These are phyloP conservation scores for Tricharina praecox DNA, from an alignment of 495 filamentous ascomycete species.

Conservation along the genomic window DNA sequence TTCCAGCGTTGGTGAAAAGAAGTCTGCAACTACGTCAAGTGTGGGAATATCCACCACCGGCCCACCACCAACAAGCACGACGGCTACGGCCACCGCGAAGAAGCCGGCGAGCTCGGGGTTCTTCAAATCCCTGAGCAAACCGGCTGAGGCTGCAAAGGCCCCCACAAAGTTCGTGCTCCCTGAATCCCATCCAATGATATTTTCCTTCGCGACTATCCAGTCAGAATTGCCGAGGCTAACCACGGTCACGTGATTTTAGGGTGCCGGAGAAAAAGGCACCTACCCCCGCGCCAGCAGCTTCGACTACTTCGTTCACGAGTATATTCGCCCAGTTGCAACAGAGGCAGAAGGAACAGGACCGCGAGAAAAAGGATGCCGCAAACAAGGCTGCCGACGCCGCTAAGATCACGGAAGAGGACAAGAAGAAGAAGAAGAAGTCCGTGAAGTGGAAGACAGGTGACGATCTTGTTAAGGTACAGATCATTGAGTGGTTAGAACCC, in stretches of 20 bases:
- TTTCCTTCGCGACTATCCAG: conserved; percentile 11
- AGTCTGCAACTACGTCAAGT: conserved; percentile 27
- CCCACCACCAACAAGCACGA: conserved; percentile 18
- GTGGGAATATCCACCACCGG: conserved; percentile 17
- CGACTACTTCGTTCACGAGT: conserved; percentile 22
- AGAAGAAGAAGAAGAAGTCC: conserved; percentile 28
- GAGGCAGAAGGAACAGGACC: conserved; percentile 22
- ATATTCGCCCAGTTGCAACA: conserved; percentile 25
- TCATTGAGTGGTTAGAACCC: conserved; percentile 26
- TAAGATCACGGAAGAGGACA: conserved; percentile 22
- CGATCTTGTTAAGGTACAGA: conserved; percentile 23
- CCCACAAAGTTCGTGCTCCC: conserved; percentile 24
- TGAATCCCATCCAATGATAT: conserved; percentile 13
- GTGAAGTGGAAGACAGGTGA: conserved; percentile 27
- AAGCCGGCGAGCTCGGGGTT: conserved; percentile 24
- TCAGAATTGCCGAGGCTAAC: conserved; percentile 18
- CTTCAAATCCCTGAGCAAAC: conserved; percentile 25
- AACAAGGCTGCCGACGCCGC: conserved; percentile 12
- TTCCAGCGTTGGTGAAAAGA: conserved; percentile 18
- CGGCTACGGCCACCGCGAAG: conserved; percentile 19
- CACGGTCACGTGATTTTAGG: conserved; percentile 25
- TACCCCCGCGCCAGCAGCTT: conserved; percentile 10
- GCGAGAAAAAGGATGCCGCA: conserved; percentile 16
- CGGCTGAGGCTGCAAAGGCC: conserved; percentile 19
- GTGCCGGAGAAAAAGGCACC: conserved; percentile 20